Evolutionary conservation across 2,329 filamentous ascomycete genomes (phyloP), one percentile per base, ranked within the genome.

Genomic region (Sphaerostilbella broomeana): DNA sequence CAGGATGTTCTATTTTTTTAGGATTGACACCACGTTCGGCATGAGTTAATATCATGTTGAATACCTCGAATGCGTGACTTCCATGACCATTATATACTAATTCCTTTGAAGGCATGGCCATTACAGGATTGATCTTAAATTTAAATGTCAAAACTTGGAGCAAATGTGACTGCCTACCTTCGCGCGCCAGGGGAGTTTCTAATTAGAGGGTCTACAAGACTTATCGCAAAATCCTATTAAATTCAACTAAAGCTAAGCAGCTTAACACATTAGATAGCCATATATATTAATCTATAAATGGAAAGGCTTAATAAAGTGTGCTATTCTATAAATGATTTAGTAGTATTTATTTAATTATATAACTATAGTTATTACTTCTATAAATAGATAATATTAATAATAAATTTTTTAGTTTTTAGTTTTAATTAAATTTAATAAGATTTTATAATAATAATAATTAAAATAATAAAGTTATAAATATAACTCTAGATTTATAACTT

Each of bases 201-300:
- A 17, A 18, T 33, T 18, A 18, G 10, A 7, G 16, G 10, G 6
- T 12, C 17, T 33, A 18, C 10, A 21, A 18, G 13, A 17, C 8
- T 18, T 33, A 33, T 33, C 13, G n/a, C n/a, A n/a, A n/a, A 18
- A 33, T 33, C 20, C 6, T 33, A 33, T 30, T 30, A n/a, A n/a
- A 8, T 30, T 30, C 8, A 30, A 30, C 7, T n/a, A 17, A 21
- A 17, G 9, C 6, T 18, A 33, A 12, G 9, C 13, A 12, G 9
- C 13, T 33, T 18, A 18, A 17, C 16, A 17, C 20, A 21, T 12
- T 33, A 33, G 18, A 16, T 18, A 12, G 8, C 6, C 6, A 18
- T 33, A 33, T 33, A 33, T 33, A 17, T n/a, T 30, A 8, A 30
- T 30, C 6, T 33, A 17, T 33, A 33, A 17, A 33, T 17, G 10